Evolutionary conservation across 106 monocot species (phyloP), one percentile per base, ranked within the genome.

Genomic region (Dendrobium catenatum): DNA sequence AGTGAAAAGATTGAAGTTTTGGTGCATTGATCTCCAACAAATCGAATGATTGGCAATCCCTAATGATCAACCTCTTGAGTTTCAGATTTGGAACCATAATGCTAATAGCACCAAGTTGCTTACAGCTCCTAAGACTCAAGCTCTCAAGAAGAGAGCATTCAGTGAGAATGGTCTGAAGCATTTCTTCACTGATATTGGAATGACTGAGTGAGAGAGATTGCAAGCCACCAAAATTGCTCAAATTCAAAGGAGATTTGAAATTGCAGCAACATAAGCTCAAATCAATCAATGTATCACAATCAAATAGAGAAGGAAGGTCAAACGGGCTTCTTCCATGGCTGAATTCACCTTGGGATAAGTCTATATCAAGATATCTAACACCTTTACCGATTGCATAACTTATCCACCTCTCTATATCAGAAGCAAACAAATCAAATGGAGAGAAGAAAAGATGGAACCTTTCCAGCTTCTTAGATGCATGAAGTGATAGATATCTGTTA

Each of bases 321-420:
- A 83, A 79, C 4, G 58, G 54, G 17, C 18, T 54, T n/a, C 75
- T 64, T 37, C 78, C 87, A 42, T 85, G 51, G 1, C 37, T 43
- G 43, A 78, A 81, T 9, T 24, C 24, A 19, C 61, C 79, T 54
- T 76, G 79, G 17, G 85, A 81, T 33, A 90, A 84, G 82, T 85
- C 83, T 22, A 87, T 46, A 26, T 85, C 83, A 9, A 90, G 85
- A 54, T 81, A 78, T 40, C 83, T 56, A 20, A 90, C 83, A 6
- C 77, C 66, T 75, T 79, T 87, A 1, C 15, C 19, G 19, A 72
- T 44, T 8, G 78, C 87, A 17, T 73, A 81, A 15, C n/a, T 20
- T 6, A 88, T 37, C 87, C 87, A 87, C 2, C 8, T 81, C 66
- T 78, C 75, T 5, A 88, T 49, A 29, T 85, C 79, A 6, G 44